These are phyloP conservation scores for Amphicarpaea edgeworthii DNA, from an alignment of 306 rosid genomes.

Conservation along the genomic window DNA sequence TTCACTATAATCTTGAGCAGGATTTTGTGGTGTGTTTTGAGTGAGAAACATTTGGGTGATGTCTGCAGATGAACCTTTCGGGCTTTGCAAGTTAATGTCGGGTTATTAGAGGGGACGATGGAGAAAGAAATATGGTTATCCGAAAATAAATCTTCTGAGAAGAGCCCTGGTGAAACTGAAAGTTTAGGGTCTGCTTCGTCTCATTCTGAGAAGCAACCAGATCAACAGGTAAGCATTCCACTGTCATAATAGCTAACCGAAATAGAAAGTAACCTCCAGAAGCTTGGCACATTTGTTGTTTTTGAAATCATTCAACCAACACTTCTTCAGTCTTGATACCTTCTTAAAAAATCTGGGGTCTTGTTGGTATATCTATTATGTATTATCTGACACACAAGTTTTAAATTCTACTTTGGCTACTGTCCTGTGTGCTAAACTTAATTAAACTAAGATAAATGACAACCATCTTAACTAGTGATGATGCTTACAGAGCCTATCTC, in stretches of 20 bases:
- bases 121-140: constrained; percentile 67
- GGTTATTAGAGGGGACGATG: constrained; percentile 51
- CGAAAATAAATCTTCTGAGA: constrained; percentile 64
- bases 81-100: constrained; percentile 43
- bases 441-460: too few relatives aligned
- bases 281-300: not conserved
- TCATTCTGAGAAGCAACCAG: constrained; percentile 62
- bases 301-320: not conserved
- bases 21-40: constrained; percentile 23
- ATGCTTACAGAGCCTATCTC: not conserved
- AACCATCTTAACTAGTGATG: too few relatives aligned
- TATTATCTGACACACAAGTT: not conserved
- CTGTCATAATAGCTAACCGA: not conserved
- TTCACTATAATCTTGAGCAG: not conserved
- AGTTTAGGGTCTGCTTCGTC: constrained; percentile 68
- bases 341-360: not conserved
- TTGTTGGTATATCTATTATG: not conserved
- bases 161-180: constrained; percentile 50
- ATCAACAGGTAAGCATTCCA: constrained; percentile 59
- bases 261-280: constrained; percentile 18
- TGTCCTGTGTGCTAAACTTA: not conserved
- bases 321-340: not conserved
- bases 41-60: constrained; percentile 29
- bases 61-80: constrained; percentile 42
- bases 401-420: not conserved